A percentile compares a stretch with the other conserved stretches of the same genome.
Conservation (phyloP, 495 filamentous ascomycete genomes). For the Platismatia glauca region DNA sequence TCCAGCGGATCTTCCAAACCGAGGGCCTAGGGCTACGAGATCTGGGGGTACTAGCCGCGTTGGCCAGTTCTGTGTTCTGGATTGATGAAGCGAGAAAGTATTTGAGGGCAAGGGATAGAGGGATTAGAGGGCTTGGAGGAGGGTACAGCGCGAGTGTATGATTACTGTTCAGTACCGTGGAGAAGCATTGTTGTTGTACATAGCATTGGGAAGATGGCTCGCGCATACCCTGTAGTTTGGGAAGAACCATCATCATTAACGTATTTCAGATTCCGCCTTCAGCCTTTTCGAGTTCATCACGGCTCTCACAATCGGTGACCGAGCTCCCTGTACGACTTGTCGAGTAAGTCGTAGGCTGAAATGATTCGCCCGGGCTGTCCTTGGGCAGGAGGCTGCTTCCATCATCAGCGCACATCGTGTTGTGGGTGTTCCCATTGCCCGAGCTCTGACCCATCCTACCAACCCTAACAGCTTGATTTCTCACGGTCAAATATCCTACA, state of each 20-base stretch:
- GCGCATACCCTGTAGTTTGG: constrained; percentile 1
- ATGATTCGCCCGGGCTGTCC: not conserved
- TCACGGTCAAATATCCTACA: constrained; percentile 22
- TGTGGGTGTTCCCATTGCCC: not conserved
- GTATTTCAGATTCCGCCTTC: not conserved
- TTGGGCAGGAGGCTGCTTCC: not conserved
- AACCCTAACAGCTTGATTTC: not conserved
- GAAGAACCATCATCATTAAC: not conserved
- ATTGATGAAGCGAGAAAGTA: constrained; percentile 87
- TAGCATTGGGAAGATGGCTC: constrained; percentile 9
- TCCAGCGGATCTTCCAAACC: constrained; percentile 93
- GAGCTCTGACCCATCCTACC: not conserved
- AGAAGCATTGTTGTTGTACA: constrained; percentile 15
- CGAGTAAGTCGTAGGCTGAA: not conserved
- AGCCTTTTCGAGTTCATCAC: not conserved
- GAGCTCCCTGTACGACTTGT: not conserved
- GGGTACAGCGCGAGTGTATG: constrained; percentile 43
- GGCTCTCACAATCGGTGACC: not conserved
- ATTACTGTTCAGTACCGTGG: constrained; percentile 15
- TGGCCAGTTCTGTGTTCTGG: constrained; percentile 89
- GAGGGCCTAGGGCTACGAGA: constrained; percentile 70
- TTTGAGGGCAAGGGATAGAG: constrained; percentile 29
- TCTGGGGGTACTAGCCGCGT: constrained; percentile 55
- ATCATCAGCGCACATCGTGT: not conserved
- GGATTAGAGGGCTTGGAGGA: constrained; percentile 29